Percentiles rank a stretch among this genome's conserved stretches.
Conservation (phyloP, 2,329 filamentous ascomycete genomes). For the Sporothrix globosa region DNA sequence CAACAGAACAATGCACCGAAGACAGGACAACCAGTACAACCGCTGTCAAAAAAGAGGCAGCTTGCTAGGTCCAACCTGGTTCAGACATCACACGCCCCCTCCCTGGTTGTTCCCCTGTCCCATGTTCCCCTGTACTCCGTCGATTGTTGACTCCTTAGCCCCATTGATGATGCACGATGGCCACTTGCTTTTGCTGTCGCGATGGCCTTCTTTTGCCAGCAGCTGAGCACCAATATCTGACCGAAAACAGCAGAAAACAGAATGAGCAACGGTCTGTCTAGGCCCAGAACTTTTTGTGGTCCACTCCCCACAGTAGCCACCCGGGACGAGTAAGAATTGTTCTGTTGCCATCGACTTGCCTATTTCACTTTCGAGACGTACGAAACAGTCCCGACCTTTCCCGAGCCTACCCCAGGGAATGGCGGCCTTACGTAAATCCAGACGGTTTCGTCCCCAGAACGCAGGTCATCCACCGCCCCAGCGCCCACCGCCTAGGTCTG, state of each 20-base stretch:
- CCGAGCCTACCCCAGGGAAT: conserved; percentile 13
- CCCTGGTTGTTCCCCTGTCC: neutral
- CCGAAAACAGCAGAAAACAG: conserved; percentile 13
- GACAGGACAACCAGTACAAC: neutral
- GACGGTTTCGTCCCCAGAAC: neutral
- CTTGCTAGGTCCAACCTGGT: neutral
- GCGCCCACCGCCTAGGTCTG: conserved; percentile 4
- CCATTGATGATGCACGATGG: conserved; percentile 24
- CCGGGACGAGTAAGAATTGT: conserved; percentile 15
- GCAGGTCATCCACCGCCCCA: conserved; percentile 2
- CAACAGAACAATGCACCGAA: conserved; percentile 5
- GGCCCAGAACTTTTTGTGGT: conserved; percentile 24
- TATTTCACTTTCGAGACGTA: neutral
- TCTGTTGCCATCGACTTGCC: conserved; percentile 8
- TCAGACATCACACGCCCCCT: conserved; percentile 13
- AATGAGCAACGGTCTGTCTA: neutral
- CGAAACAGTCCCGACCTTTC: conserved; percentile 20
- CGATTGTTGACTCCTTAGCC: neutral
- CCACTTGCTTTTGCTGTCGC: conserved; percentile 4
- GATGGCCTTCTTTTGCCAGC: neutral
- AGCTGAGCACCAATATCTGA: neutral
- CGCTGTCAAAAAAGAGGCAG: neutral
- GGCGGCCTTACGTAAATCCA: conserved; percentile 30
- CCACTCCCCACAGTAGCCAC: conserved; percentile 8
- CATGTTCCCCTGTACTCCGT: neutral